Evolutionary conservation across 768 basidiomycete species (phyloP).

Genomic region (Trametes coccinea): DNA sequence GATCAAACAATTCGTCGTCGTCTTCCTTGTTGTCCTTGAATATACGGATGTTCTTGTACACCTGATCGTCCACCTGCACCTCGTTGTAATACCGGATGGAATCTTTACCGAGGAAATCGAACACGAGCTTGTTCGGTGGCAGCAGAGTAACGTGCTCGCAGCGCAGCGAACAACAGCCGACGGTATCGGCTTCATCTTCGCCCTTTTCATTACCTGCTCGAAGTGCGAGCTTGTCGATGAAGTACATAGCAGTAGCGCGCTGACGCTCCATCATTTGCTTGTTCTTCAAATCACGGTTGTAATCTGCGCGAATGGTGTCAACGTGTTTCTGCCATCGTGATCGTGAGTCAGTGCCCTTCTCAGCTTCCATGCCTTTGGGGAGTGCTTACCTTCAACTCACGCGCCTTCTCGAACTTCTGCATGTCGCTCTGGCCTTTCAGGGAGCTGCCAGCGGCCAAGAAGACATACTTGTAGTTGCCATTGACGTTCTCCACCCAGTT

Average conservation of each 20-base stretch:
- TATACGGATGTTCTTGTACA: conserved; percentile 97
- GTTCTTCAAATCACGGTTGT: conserved; percentile 76
- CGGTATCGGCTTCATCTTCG: conserved; percentile 98
- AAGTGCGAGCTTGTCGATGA: conserved; percentile 95
- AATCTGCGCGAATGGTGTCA: conserved; percentile 87
- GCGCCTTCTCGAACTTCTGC: conserved; percentile 96
- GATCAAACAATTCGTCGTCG: conserved; percentile 90
- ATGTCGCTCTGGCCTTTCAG: conserved; percentile 98
- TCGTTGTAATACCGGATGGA: conserved; percentile 96
- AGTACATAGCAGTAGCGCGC: conserved; percentile 98
- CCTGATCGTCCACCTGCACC: conserved; percentile 84
- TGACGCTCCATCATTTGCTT: conserved; percentile 96
- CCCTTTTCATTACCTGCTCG: conserved; percentile 99
- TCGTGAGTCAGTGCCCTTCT: neutral
- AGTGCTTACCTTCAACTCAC: conserved; percentile 78
- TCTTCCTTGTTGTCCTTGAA: conserved; percentile 94
- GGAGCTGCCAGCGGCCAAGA: conserved; percentile 95
- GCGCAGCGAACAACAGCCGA: conserved; percentile 96
- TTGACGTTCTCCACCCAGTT: conserved; percentile 99
- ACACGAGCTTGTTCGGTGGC: conserved; percentile 82
- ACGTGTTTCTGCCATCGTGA: conserved; percentile 69
- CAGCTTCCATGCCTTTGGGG: too few relatives aligned
- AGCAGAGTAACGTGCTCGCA: conserved; percentile 95
- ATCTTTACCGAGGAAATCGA: conserved; percentile 99
- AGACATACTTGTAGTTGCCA: conserved; percentile 94